Percentiles rank a stretch among this genome's conserved stretches.
Evolutionary conservation across 495 filamentous ascomycete species (phyloP).

Genomic region (Penicillium fimorum): DNA sequence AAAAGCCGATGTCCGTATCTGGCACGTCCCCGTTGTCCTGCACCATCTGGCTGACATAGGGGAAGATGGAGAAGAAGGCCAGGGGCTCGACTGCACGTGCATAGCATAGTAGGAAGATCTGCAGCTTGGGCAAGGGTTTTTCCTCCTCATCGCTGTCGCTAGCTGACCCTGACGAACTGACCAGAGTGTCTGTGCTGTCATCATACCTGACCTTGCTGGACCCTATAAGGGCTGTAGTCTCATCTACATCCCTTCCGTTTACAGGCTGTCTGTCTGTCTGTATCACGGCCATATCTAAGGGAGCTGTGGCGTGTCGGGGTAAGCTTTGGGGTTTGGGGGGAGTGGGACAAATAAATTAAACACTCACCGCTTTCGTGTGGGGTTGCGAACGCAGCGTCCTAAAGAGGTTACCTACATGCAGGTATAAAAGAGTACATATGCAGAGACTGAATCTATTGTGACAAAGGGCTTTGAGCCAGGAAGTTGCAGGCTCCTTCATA

Average conservation of each 20-base stretch:
- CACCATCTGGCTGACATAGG: conserved; percentile 72
- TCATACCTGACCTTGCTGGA: conserved; percentile 1
- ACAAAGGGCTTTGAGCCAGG: too few species aligned
- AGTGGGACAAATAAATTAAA: neutral
- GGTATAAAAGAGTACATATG: too few species aligned
- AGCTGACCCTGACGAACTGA: conserved; percentile 3
- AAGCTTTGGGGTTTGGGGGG: neutral
- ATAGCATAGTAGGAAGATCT: conserved; percentile 66
- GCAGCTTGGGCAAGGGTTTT: conserved; percentile 53
- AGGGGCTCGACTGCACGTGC: conserved; percentile 69
- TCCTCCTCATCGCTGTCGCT: conserved; percentile 8
- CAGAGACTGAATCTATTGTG: too few species aligned
- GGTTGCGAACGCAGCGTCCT: neutral
- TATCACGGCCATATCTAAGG: conserved; percentile 11
- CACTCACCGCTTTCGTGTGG: conserved; percentile 1
- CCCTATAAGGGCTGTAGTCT: conserved; percentile 23
- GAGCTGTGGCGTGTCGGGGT: too few species aligned
- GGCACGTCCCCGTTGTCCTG: conserved; percentile 54
- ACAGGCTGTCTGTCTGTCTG: conserved; percentile 3
- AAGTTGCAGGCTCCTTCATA: neutral
- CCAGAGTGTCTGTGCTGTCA: neutral
- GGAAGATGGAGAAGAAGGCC: conserved; percentile 73
- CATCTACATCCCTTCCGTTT: conserved; percentile 16
- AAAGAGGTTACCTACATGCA: too few species aligned
- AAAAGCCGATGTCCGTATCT: conserved; percentile 66